phyloP scores from a whole-genome alignment of 1,284 basidiomycete genomes.

The Phaffia rhodozyma region DNA sequence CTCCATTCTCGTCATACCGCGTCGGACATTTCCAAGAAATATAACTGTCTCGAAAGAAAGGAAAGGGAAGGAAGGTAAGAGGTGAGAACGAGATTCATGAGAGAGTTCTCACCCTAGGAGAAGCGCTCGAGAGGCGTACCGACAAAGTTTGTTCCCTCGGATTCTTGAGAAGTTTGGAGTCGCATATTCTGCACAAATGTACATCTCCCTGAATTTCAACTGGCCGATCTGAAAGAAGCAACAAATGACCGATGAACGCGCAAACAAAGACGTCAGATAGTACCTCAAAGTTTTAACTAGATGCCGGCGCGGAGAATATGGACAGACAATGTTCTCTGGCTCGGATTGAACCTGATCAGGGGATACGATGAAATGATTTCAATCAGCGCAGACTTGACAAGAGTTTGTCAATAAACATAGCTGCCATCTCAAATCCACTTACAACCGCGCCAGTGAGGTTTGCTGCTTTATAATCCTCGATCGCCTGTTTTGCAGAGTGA shows the following conservation, averaged over 20 bases:
- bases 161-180: slow-evolving; percentile 36
- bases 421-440: not conserved
- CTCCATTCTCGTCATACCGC: slow-evolving; percentile 34
- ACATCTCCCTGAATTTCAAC: slow-evolving; percentile 40
- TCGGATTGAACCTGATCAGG: slow-evolving; percentile 19
- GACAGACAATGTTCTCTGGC: slow-evolving; percentile 33
- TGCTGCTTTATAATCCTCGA: slow-evolving; percentile 25
- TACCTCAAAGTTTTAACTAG: slow-evolving; percentile 19
- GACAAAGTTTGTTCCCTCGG: slow-evolving; percentile 36
- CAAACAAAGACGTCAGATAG: slow-evolving; percentile 1
- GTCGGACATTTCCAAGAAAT: slow-evolving; percentile 40
- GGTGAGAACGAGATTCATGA: no score
- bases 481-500: slow-evolving; percentile 28
- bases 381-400: no score
- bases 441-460: no score
- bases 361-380: not conserved
- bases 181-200: slow-evolving; percentile 37
- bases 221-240: slow-evolving; percentile 22
- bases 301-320: slow-evolving; percentile 14
- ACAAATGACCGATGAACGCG: no score
- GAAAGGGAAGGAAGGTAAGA: no score
- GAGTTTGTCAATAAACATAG: no score
- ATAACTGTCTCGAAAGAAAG: slow-evolving; percentile 22
- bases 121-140: slow-evolving; percentile 24
- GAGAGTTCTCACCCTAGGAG: not conserved